A percentile compares a stretch with the other conserved stretches of the same genome.
Conservation (phyloP, 768 basidiomycete genomes). For the Chalciporus chontae region DNA sequence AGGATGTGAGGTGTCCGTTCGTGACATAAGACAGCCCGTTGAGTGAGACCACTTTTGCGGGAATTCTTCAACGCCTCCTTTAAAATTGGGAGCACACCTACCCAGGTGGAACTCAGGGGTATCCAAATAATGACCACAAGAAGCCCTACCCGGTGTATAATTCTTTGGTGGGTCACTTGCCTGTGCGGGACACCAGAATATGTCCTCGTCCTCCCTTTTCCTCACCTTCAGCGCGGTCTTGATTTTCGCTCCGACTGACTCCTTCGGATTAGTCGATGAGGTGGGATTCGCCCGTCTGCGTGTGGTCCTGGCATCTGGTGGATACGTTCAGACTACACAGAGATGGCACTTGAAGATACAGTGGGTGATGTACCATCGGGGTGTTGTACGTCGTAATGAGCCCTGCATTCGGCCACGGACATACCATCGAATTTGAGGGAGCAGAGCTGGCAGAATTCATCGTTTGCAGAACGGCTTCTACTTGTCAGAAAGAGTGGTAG, state of each 20-base stretch:
- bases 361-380: conserved; percentile 19
- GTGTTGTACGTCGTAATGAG: conserved; percentile 63
- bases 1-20: conserved; percentile 57
- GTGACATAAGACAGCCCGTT: conserved; percentile 62
- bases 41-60: conserved; percentile 46
- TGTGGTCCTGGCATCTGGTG: conserved; percentile 1
- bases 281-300: conserved; percentile 16
- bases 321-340: neutral
- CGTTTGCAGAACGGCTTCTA: conserved; percentile 11
- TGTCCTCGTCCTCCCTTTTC: conserved; percentile 33
- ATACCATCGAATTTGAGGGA: conserved; percentile 36
- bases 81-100: conserved; percentile 66
- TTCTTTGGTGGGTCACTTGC: conserved; percentile 46
- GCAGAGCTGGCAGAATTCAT: conserved; percentile 53
- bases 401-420: conserved; percentile 37
- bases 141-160: conserved; percentile 64
- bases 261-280: neutral
- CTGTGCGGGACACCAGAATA: conserved; percentile 63
- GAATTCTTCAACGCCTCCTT: conserved; percentile 51
- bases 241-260: conserved; percentile 2
- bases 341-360: neutral
- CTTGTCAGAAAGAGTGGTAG: neutral
- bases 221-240: conserved; percentile 12
- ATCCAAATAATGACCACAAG: neutral
- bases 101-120: conserved; percentile 5